Evolutionary conservation across 169 alveolate species (phyloP).

Genomic region (Plasmodium falciparum): DNA sequence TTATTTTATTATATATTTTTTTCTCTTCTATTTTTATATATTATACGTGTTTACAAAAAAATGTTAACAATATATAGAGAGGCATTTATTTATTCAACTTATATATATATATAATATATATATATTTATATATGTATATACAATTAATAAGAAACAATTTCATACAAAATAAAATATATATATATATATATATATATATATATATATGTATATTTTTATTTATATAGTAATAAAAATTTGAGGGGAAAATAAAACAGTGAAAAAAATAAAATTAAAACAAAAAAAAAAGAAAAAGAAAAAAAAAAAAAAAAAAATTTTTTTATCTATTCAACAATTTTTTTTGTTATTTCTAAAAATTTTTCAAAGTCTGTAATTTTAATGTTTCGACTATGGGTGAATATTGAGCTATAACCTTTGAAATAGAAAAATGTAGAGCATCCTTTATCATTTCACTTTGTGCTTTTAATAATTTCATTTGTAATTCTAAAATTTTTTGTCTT

Average conservation of each 20-base stretch:
- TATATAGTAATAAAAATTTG: background rate
- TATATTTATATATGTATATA: no score
- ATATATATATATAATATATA: no score
- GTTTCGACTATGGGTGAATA: constrained; percentile 75
- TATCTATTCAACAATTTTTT: background rate
- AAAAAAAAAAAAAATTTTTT: background rate
- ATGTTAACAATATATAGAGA: no score
- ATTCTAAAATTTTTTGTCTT: constrained; percentile 79
- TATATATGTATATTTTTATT: background rate
- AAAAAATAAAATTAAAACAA: background rate
- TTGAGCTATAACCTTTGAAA: constrained; percentile 82
- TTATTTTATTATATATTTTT: no score
- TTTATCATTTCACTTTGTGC: constrained; percentile 86
- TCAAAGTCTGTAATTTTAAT: constrained; percentile 35
- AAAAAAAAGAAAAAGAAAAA: constrained; percentile 4
- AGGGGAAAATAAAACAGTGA: background rate
- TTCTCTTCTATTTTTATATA: no score
- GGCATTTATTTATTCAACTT: no score
- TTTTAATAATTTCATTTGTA: constrained; percentile 83
- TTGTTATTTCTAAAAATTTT: constrained; percentile 9
- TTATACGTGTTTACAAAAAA: no score
- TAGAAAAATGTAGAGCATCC: constrained; percentile 81
- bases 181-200: constrained; percentile 3
- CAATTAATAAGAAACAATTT: background rate
- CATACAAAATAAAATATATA: background rate